phyloP scores from a whole-genome alignment of 2,329 filamentous ascomycete species.

The Fusarium solani-melongenae region DNA sequence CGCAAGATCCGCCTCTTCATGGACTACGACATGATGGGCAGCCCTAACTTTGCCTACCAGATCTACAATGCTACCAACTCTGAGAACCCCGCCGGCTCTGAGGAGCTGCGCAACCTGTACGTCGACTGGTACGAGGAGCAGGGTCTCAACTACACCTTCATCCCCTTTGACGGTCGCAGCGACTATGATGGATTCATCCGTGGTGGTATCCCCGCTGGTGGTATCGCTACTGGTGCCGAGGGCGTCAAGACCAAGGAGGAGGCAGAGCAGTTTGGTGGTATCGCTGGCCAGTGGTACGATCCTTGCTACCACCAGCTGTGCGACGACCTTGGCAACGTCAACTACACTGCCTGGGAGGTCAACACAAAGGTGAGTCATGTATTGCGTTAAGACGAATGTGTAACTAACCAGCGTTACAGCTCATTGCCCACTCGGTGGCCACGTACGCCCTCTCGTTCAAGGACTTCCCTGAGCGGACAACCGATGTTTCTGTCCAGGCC shows the following conservation, averaged over 20 bases:
- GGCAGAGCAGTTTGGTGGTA: conserved; percentile 75
- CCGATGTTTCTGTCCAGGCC: conserved; percentile 40
- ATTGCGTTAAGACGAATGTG: background rate
- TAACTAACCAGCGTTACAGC: conserved; percentile 49
- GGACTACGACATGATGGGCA: conserved; percentile 79
- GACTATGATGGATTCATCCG: conserved; percentile 84
- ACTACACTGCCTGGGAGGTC: conserved; percentile 68
- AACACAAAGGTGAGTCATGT: conserved; percentile 65
- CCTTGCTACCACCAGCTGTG: conserved; percentile 72
- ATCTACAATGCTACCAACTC: conserved; percentile 79
- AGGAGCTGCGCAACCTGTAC: conserved; percentile 75
- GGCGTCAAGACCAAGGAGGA: conserved; percentile 78
- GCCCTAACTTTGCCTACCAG: conserved; percentile 73
- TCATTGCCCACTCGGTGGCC: conserved; percentile 79
- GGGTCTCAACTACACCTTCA: conserved; percentile 74
- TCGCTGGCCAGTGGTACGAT: conserved; percentile 70
- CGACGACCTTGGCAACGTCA: conserved; percentile 68
- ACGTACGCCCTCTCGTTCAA: conserved; percentile 74
- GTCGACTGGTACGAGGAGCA: conserved; percentile 72
- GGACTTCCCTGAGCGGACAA: conserved; percentile 68
- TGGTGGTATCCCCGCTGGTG: conserved; percentile 77
- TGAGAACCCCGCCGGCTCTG: conserved; percentile 76
- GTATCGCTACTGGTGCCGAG: conserved; percentile 82
- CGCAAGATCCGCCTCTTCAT: conserved; percentile 72
- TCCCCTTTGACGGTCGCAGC: conserved; percentile 81